Evolutionary conservation across 2,329 filamentous ascomycete genomes (phyloP), one percentile per base, ranked within the genome.

Genomic region (Helotiales sp.): DNA sequence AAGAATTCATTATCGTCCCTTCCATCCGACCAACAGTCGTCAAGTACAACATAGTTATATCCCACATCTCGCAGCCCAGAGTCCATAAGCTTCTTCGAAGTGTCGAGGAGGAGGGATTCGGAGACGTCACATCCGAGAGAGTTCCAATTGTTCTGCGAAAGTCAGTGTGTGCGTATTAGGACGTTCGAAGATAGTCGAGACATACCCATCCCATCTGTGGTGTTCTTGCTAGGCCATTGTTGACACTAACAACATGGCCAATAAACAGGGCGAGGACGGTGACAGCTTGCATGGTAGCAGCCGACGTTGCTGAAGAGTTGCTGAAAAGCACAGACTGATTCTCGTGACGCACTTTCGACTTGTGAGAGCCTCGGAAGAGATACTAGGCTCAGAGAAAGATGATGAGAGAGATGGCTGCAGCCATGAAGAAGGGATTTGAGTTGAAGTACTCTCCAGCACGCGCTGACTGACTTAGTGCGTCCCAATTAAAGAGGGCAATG

Each of bases 1-100:
- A 80, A 66, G 33, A 54, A 58, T 12, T 55, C 56, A 25, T 58
- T 44, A 12, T 63, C 42, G 22, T 60, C 63, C n/a, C 79, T 71
- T 27, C 75, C 76, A 22, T 51, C 59, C 6, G 60, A 59, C 79
- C 79, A 81, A 66, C 79, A 80, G 63, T 82, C 79, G 63, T 81
- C 79, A 2, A 81, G 67, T 15, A 67, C 82, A 58, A 85, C 77
- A 57, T 85, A 83, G 15, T 77, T 69, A 65, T 85, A 85, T 8
- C 82, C 82, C 3, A 76, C 74, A 42, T 80, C 78, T 63, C 76
- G 74, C 5, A 81, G 71, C 8, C 77, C 81, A 1, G 77, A 70
- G 13, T 76, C 71, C 22, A 82, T 71, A 29, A 83, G 70, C 36
- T 74, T 70, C 40, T 78, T 64, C 0, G 78, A 79, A 1, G 77